These are phyloP conservation scores for Pichia sp. DNA, from an alignment of 1,139 yeast species.

Conservation along the genomic window DNA sequence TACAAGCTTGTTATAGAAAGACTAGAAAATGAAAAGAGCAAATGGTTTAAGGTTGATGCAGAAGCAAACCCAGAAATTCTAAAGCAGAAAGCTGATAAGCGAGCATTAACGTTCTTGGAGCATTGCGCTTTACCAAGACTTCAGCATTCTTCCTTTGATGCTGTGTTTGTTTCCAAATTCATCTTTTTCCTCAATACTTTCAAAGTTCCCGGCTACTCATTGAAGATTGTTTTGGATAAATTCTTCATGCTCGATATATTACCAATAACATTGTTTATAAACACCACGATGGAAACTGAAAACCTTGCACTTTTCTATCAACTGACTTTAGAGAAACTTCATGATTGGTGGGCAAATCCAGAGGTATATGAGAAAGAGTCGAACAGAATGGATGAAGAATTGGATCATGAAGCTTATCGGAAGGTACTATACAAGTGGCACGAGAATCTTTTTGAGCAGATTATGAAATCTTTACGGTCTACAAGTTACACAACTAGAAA, in stretches of 20 bases:
- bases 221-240: slow-evolving; percentile 42
- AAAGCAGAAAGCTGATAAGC: slow-evolving; percentile 14
- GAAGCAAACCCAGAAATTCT: slow-evolving; percentile 25
- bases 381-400: slow-evolving; percentile 24
- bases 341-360: slow-evolving; percentile 39
- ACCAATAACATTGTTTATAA: slow-evolving; percentile 58
- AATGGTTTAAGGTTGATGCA: slow-evolving; percentile 33
- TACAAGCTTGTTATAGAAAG: slow-evolving; percentile 31
- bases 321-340: slow-evolving; percentile 44
- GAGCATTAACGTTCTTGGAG: slow-evolving; percentile 38
- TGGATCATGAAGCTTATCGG: slow-evolving; percentile 39
- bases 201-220: slow-evolving; percentile 42
- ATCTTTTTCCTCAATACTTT: slow-evolving; percentile 47
- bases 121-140: slow-evolving; percentile 73
- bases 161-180: slow-evolving; percentile 65
- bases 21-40: slow-evolving; percentile 32
- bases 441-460: slow-evolving; percentile 41
- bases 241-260: slow-evolving; percentile 47
- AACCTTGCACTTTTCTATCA: slow-evolving; percentile 73
- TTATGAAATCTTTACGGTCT: slow-evolving; percentile 47
- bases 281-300: slow-evolving; percentile 76
- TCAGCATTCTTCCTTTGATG: slow-evolving; percentile 80
- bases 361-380: slow-evolving; percentile 31
- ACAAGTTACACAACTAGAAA: slow-evolving; percentile 76
- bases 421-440: slow-evolving; percentile 55